A percentile compares a stretch with the other conserved stretches of the same genome.
phyloP scores from a whole-genome alignment of 768 basidiomycete genomes.

The Tricholoma furcatifolium region DNA sequence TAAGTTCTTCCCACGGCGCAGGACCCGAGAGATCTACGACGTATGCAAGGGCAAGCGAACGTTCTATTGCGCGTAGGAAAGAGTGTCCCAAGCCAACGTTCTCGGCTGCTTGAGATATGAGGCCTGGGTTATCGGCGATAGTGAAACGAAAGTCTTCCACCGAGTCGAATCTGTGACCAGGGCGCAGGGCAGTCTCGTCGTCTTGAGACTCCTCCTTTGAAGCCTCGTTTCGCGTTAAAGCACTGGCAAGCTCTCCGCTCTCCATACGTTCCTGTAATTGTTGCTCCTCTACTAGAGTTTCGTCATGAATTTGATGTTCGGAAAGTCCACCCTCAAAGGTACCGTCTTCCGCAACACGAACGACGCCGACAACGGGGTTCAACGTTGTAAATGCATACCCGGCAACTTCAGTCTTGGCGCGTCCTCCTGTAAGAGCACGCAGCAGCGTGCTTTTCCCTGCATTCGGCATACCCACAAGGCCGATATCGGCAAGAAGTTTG shows the following conservation, averaged over 20 bases:
- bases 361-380: conserved; percentile 91
- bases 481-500: conserved; percentile 93
- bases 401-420: conserved; percentile 83
- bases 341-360: conserved; percentile 79
- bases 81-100: conserved; percentile 93
- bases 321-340: conserved; percentile 63
- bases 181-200: conserved; percentile 16
- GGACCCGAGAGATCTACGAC: conserved; percentile 84
- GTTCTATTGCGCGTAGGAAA: conserved; percentile 91
- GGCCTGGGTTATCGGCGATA: conserved; percentile 95
- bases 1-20: conserved; percentile 76
- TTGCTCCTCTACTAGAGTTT: conserved; percentile 57
- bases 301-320: conserved; percentile 56
- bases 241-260: conserved; percentile 50
- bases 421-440: conserved; percentile 83
- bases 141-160: conserved; percentile 87
- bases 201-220: conserved; percentile 17
- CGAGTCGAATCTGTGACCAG: conserved; percentile 55
- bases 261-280: conserved; percentile 44
- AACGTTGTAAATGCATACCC: conserved; percentile 94
- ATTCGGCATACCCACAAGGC: conserved; percentile 94
- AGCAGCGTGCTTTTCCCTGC: conserved; percentile 92
- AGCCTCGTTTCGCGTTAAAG: conserved; percentile 50
- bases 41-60: conserved; percentile 86
- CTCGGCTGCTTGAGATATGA: conserved; percentile 80